phyloP scores from a whole-genome alignment of 768 basidiomycete genomes.

The Gyrodon lividus region DNA sequence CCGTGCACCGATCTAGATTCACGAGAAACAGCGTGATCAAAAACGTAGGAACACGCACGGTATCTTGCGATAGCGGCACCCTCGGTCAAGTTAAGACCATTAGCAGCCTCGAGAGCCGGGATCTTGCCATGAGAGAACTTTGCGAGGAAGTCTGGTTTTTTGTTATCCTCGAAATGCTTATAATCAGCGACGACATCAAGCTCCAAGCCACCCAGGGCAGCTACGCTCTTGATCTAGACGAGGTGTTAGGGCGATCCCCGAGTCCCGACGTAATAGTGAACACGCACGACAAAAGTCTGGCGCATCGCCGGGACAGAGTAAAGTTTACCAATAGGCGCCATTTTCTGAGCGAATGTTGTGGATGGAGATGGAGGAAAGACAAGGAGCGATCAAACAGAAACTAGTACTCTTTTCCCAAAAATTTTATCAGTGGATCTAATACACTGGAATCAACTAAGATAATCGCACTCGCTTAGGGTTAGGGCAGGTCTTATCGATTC shows the following conservation, averaged over 20 bases:
- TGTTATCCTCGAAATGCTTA: conserved; percentile 64
- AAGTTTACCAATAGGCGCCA: conserved; percentile 63
- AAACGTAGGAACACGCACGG: conserved; percentile 54
- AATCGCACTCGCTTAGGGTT: conserved; percentile 9
- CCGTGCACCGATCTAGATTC: conserved; percentile 10
- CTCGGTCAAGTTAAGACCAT: conserved; percentile 83
- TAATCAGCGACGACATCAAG: conserved; percentile 54
- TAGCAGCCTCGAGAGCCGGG: conserved; percentile 73
- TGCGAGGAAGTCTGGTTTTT: conserved; percentile 61
- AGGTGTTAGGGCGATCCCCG: conserved; percentile 6
- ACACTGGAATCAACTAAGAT: conserved; percentile 3
- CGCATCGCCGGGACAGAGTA: conserved; percentile 47
- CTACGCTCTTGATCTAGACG: conserved; percentile 50
- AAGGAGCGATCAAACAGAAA: conserved; percentile 4
- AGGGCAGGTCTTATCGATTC: conserved; percentile 33
- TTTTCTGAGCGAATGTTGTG: conserved; percentile 35
- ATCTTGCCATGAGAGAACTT: conserved; percentile 86
- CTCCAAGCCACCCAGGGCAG: conserved; percentile 58
- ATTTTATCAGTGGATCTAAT: conserved; percentile 25
- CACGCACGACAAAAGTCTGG: conserved; percentile 47
- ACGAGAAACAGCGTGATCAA: not conserved
- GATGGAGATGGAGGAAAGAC: conserved; percentile 19
- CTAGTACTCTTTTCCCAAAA: conserved; percentile 7
- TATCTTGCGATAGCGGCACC: conserved; percentile 80
- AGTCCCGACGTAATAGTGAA: conserved; percentile 4